Evolutionary conservation across 768 basidiomycete genomes (phyloP).

Genomic region (Panaeolus cyanescens): DNA sequence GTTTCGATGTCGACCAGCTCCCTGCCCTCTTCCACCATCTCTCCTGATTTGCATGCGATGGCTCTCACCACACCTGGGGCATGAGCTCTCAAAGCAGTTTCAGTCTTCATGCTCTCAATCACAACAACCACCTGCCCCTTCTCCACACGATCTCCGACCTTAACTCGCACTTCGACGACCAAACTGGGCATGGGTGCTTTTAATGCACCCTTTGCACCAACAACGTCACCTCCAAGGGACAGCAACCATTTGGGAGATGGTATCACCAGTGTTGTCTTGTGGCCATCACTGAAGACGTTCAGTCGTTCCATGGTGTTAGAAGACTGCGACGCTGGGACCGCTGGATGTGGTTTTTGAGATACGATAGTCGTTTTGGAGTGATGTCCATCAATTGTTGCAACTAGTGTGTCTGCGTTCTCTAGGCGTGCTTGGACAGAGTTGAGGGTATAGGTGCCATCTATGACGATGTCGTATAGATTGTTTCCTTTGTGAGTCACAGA

Average conservation of each 20-base stretch:
- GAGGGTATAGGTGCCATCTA: conserved; percentile 41
- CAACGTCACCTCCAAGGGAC: conserved; percentile 61
- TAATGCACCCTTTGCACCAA: conserved; percentile 63
- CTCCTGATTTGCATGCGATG: conserved; percentile 79
- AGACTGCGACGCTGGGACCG: conserved; percentile 54
- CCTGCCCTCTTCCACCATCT: conserved; percentile 89
- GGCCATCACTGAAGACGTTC: conserved; percentile 69
- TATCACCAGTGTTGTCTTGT: conserved; percentile 65
- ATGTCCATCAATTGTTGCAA: conserved; percentile 52
- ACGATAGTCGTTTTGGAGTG: conserved; percentile 69
- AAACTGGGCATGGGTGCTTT: conserved; percentile 93
- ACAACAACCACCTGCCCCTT: conserved; percentile 82
- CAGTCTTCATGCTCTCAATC: conserved; percentile 98
- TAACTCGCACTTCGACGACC: conserved; percentile 85
- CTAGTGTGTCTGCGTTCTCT: conserved; percentile 52
- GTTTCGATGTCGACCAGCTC: conserved; percentile 73
- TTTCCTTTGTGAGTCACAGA: conserved; percentile 37
- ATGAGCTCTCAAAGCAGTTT: conserved; percentile 81
- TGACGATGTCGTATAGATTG: conserved; percentile 56
- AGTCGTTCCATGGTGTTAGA: conserved; percentile 68
- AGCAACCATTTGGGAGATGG: conserved; percentile 73
- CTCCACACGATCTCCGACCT: conserved; percentile 75
- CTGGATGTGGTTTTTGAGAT: conserved; percentile 60
- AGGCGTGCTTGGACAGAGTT: conserved; percentile 57
- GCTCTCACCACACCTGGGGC: conserved; percentile 67